phyloP scores from a whole-genome alignment of 495 filamentous ascomycete genomes.

The Talaromyces proteolyticus region DNA sequence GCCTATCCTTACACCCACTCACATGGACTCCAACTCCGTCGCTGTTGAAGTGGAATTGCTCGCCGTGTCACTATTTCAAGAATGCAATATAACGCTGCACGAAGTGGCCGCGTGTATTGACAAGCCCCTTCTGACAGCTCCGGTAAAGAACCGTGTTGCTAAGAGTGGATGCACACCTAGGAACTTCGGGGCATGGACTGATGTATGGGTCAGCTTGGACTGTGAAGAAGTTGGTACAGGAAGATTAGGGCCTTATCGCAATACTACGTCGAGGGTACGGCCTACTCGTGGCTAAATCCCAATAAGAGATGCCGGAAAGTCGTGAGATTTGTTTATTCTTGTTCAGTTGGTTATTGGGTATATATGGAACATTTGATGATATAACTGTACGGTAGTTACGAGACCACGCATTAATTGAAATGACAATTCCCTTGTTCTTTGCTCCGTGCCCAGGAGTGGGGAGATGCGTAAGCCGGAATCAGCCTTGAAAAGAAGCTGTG shows the following conservation, averaged over 20 bases:
- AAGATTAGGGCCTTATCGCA: neutral
- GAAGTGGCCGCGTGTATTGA: conserved; percentile 30
- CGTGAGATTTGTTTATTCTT: neutral
- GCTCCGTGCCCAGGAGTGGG: no score
- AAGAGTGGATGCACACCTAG: conserved; percentile 22
- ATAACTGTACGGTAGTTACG: neutral
- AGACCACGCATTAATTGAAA: neutral
- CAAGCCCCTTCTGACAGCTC: conserved; percentile 19
- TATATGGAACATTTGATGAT: neutral
- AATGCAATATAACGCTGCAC: conserved; percentile 31
- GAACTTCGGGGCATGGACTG: conserved; percentile 18
- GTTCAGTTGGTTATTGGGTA: neutral
- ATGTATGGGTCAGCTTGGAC: conserved; percentile 29
- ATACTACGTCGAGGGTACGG: conserved; percentile 3
- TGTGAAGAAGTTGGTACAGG: conserved; percentile 14
- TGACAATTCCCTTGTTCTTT: no score
- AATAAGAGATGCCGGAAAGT: neutral
- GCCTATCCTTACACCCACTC: conserved; percentile 21
- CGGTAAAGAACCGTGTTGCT: conserved; percentile 16
- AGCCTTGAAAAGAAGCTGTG: no score
- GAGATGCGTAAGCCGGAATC: no score
- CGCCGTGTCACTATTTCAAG: conserved; percentile 11
- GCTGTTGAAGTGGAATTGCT: conserved; percentile 26
- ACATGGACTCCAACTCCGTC: conserved; percentile 20
- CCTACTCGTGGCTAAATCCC: no score